A percentile compares a stretch with the other conserved stretches of the same genome.
phyloP scores from a whole-genome alignment of 768 basidiomycete species.

The Boletus pseudopeckii region DNA sequence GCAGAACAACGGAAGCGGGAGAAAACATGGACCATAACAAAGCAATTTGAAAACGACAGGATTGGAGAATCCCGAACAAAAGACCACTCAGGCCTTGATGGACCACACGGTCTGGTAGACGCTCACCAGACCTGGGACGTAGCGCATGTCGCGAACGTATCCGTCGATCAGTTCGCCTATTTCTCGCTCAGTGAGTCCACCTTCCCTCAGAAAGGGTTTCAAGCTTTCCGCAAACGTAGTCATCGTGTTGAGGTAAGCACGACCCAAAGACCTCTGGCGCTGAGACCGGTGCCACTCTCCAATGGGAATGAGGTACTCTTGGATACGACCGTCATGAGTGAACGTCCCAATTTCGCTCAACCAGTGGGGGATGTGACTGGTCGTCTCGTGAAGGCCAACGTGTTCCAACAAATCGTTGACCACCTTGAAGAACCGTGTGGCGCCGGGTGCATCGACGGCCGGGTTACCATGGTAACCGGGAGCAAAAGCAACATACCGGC shows the following conservation, averaged over 20 bases:
- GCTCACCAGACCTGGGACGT: conserved; percentile 45
- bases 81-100: conserved; percentile 21
- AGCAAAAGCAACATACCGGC: conserved; percentile 39
- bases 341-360: conserved; percentile 41
- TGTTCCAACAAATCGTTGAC: conserved; percentile 40
- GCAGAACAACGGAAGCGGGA: neutral
- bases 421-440: conserved; percentile 34
- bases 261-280: conserved; percentile 38
- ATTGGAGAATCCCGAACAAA: neutral
- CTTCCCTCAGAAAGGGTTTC: conserved; percentile 43
- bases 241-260: conserved; percentile 37
- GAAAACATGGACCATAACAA: neutral
- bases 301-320: conserved; percentile 46
- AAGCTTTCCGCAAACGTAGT: conserved; percentile 46
- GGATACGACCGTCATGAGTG: conserved; percentile 32
- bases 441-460: conserved; percentile 24
- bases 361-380: conserved; percentile 35
- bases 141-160: conserved; percentile 46
- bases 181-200: conserved; percentile 35
- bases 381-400: conserved; percentile 39
- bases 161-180: conserved; percentile 39
- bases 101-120: conserved; percentile 52
- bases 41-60: neutral
- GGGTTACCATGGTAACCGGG: conserved; percentile 28
- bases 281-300: conserved; percentile 50